Conservation (phyloP, 2,329 filamentous ascomycete species). For the Nakataea oryzae region DNA sequence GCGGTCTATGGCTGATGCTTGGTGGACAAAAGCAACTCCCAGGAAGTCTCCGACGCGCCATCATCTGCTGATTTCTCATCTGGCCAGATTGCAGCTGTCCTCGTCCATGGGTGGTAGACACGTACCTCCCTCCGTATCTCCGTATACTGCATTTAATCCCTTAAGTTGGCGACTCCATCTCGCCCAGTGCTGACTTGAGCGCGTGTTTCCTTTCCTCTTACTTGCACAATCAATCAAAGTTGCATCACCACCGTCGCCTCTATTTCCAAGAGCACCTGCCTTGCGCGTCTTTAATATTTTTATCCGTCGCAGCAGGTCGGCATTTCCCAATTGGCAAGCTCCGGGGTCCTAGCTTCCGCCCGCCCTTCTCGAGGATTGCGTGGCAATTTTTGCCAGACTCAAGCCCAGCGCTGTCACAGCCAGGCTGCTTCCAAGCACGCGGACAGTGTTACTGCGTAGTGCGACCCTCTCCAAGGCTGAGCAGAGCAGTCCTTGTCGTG, state of each 20-base stretch:
- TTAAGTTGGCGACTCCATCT: background rate
- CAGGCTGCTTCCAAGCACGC: background rate
- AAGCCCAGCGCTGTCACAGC: background rate
- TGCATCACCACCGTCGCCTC: background rate
- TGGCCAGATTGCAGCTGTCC: constrained; percentile 1
- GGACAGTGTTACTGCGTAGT: background rate
- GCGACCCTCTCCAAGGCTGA: background rate
- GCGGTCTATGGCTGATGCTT: background rate
- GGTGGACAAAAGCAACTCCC: background rate
- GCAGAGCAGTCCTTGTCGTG: background rate
- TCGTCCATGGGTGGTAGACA: background rate
- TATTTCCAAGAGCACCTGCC: background rate
- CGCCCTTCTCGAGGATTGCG: background rate
- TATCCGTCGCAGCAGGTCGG: background rate
- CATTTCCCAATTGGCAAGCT: background rate
- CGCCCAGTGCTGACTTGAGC: background rate
- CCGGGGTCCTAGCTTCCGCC: background rate
- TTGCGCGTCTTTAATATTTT: background rate
- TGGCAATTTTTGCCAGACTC: background rate
- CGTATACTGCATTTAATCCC: background rate
- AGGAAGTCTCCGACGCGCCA: background rate
- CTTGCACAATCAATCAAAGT: background rate
- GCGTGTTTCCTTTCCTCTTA: background rate
- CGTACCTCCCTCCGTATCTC: no score
- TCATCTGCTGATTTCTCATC: constrained; percentile 4